Evolutionary conservation across 2,329 filamentous ascomycete species (phyloP).

Genomic region (Aspergillus quadricinctus): DNA sequence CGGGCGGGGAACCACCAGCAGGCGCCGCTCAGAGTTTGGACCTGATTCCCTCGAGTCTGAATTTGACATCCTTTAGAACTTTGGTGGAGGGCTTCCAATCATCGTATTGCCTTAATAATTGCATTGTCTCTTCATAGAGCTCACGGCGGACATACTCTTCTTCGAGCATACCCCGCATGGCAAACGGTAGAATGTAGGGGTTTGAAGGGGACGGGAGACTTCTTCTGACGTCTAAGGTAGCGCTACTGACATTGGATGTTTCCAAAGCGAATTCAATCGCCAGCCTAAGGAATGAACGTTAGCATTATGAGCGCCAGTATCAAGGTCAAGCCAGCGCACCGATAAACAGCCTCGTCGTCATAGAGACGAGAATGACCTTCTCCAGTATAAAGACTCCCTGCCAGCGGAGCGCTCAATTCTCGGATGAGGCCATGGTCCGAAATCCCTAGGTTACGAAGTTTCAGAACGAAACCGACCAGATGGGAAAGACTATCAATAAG

Average conservation of each 20-base stretch:
- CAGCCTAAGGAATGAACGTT: conserved; percentile 43
- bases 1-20: not conserved
- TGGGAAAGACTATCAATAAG: conserved; percentile 62
- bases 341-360: conserved; percentile 81
- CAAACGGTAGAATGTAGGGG: conserved; percentile 90
- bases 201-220: conserved; percentile 55
- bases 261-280: conserved; percentile 70
- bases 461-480: conserved; percentile 86
- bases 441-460: conserved; percentile 87
- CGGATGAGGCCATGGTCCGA: conserved; percentile 90
- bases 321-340: conserved; percentile 43
- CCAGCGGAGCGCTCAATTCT: conserved; percentile 81
- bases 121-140: conserved; percentile 68
- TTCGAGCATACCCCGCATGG: conserved; percentile 87
- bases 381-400: conserved; percentile 84
- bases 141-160: conserved; percentile 86
- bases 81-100: conserved; percentile 89
- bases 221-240: conserved; percentile 50
- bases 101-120: conserved; percentile 83
- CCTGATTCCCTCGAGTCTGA: conserved; percentile 82
- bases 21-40: conserved; percentile 62
- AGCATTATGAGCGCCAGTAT: not conserved
- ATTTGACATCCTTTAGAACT: conserved; percentile 92
- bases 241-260: conserved; percentile 54
- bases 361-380: conserved; percentile 93